These are phyloP conservation scores for Stachybotrys chlorohalonatus DNA, from an alignment of 2,329 filamentous ascomycete genomes.

Conservation along the genomic window DNA sequence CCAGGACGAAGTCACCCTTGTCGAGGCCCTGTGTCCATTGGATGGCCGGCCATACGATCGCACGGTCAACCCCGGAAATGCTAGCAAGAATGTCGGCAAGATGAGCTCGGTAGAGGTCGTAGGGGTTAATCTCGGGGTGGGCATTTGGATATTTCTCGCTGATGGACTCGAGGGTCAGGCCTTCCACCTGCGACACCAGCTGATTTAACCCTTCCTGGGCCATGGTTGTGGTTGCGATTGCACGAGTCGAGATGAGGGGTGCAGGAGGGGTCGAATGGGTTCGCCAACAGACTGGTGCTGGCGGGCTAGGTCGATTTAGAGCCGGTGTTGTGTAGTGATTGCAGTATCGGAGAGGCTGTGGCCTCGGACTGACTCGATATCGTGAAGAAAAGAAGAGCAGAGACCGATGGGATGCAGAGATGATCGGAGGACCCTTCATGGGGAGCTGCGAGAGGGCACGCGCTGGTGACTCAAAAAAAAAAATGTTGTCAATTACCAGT, in stretches of 20 bases:
- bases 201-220: neutral
- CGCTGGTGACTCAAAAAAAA: constrained; percentile 1
- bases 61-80: constrained; percentile 60
- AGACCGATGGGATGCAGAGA: neutral
- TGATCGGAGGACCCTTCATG: neutral
- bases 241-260: neutral
- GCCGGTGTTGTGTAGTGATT: neutral
- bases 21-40: constrained; percentile 73
- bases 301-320: neutral
- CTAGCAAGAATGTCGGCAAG: constrained; percentile 59
- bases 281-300: too few relatives aligned
- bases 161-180: neutral
- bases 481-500: neutral
- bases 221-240: neutral
- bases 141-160: constrained; percentile 39
- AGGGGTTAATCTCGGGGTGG: constrained; percentile 62
- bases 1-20: constrained; percentile 73
- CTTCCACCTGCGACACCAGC: neutral
- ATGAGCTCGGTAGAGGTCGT: constrained; percentile 73
- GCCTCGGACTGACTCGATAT: neutral
- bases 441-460: neutral
- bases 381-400: neutral
- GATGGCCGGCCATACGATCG: constrained; percentile 65
- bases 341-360: neutral
- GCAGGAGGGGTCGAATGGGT: neutral